A percentile compares a stretch with the other conserved stretches of the same genome.
Evolutionary conservation across 176 grass and related monocot genomes (phyloP).

Genomic region (Stipa capillata): DNA sequence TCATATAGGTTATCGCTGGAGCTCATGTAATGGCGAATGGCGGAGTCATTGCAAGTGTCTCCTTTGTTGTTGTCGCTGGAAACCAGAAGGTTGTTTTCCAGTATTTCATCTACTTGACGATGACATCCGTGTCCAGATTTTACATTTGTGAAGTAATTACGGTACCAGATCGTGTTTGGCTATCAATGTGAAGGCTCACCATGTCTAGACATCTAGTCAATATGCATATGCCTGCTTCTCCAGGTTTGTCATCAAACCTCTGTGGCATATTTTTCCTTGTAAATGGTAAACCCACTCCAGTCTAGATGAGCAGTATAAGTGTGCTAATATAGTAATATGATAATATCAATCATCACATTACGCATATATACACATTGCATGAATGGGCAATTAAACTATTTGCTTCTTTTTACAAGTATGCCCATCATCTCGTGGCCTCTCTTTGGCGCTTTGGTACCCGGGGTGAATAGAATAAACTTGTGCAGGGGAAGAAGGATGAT

Average conservation of each 20-base stretch:
- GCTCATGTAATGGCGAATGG: slow-evolving; percentile 94
- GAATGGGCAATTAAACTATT: neutral
- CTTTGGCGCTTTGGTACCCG: neutral
- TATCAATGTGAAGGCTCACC: neutral
- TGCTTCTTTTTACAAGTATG: neutral
- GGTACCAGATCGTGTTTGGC: neutral
- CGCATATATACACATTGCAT: neutral
- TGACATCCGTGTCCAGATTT: neutral
- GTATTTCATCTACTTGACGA: too few relatives aligned
- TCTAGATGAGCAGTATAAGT: neutral
- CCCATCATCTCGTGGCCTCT: neutral
- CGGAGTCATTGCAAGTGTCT: slow-evolving; percentile 65
- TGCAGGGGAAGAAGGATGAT: neutral
- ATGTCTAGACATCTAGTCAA: neutral
- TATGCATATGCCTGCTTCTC: neutral
- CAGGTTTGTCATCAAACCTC: neutral
- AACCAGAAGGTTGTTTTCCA: slow-evolving; percentile 65
- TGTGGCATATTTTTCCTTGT: neutral
- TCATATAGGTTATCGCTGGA: slow-evolving; percentile 71
- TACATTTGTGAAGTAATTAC: neutral
- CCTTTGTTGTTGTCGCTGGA: slow-evolving; percentile 62
- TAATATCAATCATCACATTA: neutral
- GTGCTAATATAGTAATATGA: too few relatives aligned
- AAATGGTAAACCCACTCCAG: neutral
- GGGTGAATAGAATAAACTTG: neutral